Evolutionary conservation across 225 moss, liverwort and hornwort species (phyloP), one percentile per base, ranked within the genome.

Genomic region (Neckera pumila): DNA sequence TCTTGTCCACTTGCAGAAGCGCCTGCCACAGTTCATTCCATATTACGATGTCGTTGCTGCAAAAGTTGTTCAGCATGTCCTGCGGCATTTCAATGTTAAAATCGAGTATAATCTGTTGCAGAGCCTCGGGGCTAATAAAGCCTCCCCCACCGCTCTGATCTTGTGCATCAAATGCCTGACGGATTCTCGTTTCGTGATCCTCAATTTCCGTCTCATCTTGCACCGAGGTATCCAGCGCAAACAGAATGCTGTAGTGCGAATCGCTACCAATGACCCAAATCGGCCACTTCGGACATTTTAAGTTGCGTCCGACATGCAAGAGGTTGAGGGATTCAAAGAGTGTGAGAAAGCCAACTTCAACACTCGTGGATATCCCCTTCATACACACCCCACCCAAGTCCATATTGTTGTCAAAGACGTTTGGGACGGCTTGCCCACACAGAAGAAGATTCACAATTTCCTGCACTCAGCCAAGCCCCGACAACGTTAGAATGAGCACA

Each of bases 11-110:
- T 86, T 95, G 96, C 86, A 92, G 87, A 45, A 99, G 93, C 27
- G 95, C 92, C 88, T 96, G 96, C 99, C 96, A 96, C n/a, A 99
- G 90, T 51, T 99, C 99, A 89, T 96, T 99, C 99, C 99, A 99
- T 82, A 97, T 95, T 31, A 99, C 96, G 61, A 99, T 97, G 75
- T 99, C 99, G 81, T 93, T 96, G 89, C 91, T 96, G 61, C 96
- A 96, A 15, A 99, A 96, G 81, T 87, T 95, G 84, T 92, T 94
- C 20, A 95, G 90, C 84, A 94, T 91, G 56, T 99, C 99, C 83
- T 92, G 95, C 78, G 96, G 96, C 94, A 99, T 93, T 71, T 96
- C 94, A 57, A 99, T 95, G 70, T 90, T 95, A 70, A 96, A 90
- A 84, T 99, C 95, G 12, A 85, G 88, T 84, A 97, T 47, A 31